phyloP scores from a whole-genome alignment of 768 basidiomycete genomes.

The Kwoniella sp. region DNA sequence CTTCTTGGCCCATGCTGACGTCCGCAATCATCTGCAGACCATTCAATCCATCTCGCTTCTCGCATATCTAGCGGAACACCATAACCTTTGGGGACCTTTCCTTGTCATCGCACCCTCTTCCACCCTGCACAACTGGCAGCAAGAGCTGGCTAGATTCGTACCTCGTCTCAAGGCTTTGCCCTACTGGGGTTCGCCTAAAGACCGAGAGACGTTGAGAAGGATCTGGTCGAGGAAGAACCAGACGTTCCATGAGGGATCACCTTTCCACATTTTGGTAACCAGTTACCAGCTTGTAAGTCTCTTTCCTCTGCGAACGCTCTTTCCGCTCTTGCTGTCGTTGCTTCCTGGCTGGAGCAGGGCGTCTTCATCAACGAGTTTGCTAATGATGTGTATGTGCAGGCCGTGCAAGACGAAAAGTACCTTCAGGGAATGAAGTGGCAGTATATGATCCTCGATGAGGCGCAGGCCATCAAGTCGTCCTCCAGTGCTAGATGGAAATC shows the following conservation, averaged over 20 bases:
- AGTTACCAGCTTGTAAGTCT: constrained; percentile 85
- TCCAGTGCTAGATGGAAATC: constrained; percentile 97
- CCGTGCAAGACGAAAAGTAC: constrained; percentile 95
- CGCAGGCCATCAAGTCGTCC: constrained; percentile 99
- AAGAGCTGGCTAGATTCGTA: constrained; percentile 93
- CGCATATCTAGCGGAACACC: constrained; percentile 92
- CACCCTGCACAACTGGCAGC: constrained; percentile 98
- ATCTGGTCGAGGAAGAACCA: constrained; percentile 99
- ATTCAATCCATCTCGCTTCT: constrained; percentile 96
- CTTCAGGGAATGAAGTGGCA: constrained; percentile 99
- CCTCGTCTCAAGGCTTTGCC: constrained; percentile 90
- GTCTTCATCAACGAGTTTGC: background rate
- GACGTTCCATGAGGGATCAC: constrained; percentile 90
- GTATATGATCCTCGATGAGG: constrained; percentile 99
- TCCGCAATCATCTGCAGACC: constrained; percentile 58
- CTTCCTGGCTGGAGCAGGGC: too few relatives aligned
- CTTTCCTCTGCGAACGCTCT: background rate
- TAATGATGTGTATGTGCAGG: constrained; percentile 58
- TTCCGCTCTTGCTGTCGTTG: too few relatives aligned
- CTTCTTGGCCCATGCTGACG: too few relatives aligned
- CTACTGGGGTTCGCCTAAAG: constrained; percentile 98
- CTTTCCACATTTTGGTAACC: constrained; percentile 94
- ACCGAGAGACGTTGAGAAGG: constrained; percentile 87
- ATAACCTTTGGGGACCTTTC: constrained; percentile 99
- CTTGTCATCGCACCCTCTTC: constrained; percentile 96